Percentiles rank a stretch among this genome's conserved stretches.
phyloP scores from a whole-genome alignment of 2,329 filamentous ascomycete genomes.

The Didymella arachidicola region DNA sequence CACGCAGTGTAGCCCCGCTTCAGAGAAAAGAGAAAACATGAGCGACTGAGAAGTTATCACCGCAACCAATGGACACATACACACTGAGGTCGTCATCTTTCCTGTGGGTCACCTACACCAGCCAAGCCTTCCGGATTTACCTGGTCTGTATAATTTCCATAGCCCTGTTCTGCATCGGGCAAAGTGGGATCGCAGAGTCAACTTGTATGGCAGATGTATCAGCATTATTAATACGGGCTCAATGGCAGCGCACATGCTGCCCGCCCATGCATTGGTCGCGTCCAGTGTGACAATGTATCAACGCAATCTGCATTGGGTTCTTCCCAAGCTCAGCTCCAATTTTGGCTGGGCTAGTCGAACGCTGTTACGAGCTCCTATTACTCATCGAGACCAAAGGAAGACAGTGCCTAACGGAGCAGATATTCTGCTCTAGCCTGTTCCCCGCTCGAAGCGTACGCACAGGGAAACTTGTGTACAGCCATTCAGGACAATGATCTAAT shows the following conservation, averaged over 20 bases:
- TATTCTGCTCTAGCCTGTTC: not conserved
- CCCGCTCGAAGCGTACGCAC: not conserved
- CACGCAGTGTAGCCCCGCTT: not conserved
- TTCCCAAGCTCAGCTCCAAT: not conserved
- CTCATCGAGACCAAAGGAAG: not conserved
- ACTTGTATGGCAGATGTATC: not conserved
- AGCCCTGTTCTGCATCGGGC: not conserved
- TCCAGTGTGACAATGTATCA: slow-evolving; percentile 1
- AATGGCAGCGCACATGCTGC: slow-evolving; percentile 5
- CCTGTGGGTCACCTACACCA: slow-evolving; percentile 4
- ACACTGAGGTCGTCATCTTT: slow-evolving; percentile 2
- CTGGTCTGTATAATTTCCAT: not conserved
- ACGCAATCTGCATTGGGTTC: slow-evolving; percentile 4
- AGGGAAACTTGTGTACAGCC: not conserved
- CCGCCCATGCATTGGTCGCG: not conserved
- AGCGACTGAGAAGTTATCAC: not conserved
- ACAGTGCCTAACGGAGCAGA: slow-evolving; percentile 4
- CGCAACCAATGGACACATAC: not conserved
- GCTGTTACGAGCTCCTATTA: not conserved
- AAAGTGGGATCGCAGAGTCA: not conserved
- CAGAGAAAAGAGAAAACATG: not conserved
- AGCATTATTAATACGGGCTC: slow-evolving; percentile 8
- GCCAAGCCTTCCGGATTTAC: not conserved
- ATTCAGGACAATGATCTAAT: not conserved
- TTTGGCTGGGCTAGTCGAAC: not conserved